phyloP scores from a whole-genome alignment of 2,329 filamentous ascomycete genomes.

The Aureobasidium sp. region DNA sequence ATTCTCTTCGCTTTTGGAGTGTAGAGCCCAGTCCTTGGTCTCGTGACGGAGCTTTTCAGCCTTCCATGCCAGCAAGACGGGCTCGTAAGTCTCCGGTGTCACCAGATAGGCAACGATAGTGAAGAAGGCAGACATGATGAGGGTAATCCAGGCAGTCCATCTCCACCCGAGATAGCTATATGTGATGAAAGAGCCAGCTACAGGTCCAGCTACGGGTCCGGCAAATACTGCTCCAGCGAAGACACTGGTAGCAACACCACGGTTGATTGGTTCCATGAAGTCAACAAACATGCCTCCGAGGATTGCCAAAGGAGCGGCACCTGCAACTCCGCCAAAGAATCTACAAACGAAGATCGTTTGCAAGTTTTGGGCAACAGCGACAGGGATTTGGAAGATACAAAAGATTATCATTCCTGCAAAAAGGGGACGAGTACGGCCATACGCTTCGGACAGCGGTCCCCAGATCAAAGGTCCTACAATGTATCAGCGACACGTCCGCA shows the following conservation, averaged over 20 bases:
- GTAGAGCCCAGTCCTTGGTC: conserved; percentile 43
- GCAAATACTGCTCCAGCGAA: conserved; percentile 28
- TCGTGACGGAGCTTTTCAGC: conserved; percentile 41
- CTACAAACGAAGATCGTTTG: conserved; percentile 48
- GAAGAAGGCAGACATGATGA: conserved; percentile 37
- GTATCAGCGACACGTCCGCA: not conserved
- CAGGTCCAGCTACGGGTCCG: conserved; percentile 24
- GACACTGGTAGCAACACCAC: conserved; percentile 27
- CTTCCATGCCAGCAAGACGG: conserved; percentile 40
- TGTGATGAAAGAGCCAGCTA: conserved; percentile 25
- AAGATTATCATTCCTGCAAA: conserved; percentile 45
- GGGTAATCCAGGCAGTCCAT: conserved; percentile 23
- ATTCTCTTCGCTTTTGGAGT: conserved; percentile 28
- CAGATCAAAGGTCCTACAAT: conserved; percentile 22
- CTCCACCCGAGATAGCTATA: conserved; percentile 27
- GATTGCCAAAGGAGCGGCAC: conserved; percentile 43
- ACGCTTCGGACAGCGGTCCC: conserved; percentile 54
- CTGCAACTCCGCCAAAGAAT: conserved; percentile 48
- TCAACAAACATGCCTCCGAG: conserved; percentile 44
- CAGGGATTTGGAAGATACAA: conserved; percentile 47
- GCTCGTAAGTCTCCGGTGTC: conserved; percentile 46
- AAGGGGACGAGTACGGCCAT: conserved; percentile 44
- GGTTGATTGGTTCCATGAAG: conserved; percentile 39
- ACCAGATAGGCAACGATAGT: conserved; percentile 36
- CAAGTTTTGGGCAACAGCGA: conserved; percentile 47